Conservation (phyloP, 371 early-diverging fungal species). For the Zancudomyces culisetae region DNA sequence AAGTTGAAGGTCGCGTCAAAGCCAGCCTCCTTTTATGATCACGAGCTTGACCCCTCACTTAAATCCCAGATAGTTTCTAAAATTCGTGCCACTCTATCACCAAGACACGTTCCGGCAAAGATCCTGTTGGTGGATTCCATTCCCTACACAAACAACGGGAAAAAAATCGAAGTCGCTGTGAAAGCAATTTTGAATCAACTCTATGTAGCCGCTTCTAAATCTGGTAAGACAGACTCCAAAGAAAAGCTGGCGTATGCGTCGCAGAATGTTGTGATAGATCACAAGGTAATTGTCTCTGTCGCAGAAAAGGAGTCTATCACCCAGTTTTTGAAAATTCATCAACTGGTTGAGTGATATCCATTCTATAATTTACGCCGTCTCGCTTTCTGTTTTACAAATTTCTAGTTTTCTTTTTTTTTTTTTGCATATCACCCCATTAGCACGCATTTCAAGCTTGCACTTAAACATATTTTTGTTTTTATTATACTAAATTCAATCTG, state of each 20-base stretch:
- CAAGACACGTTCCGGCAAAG: slow-evolving; percentile 85
- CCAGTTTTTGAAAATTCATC: background rate
- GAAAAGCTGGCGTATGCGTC: background rate
- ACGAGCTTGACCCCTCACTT: background rate
- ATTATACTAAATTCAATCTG: too few species aligned
- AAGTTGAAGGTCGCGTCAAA: slow-evolving; percentile 22
- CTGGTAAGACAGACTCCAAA: background rate
- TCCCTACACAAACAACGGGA: slow-evolving; percentile 91
- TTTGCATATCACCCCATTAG: too few species aligned
- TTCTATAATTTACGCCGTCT: too few species aligned
- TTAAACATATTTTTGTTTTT: too few species aligned
- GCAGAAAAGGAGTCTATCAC: background rate
- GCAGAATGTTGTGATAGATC: background rate
- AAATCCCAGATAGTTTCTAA: slow-evolving; percentile 31
- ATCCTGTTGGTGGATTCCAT: slow-evolving; percentile 64
- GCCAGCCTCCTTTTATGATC: background rate
- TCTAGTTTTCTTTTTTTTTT: too few species aligned
- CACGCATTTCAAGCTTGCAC: too few species aligned
- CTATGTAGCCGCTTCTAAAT: slow-evolving; percentile 7
- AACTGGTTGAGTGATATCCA: background rate
- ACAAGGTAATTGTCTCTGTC: background rate
- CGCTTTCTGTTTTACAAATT: too few species aligned
- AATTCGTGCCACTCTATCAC: slow-evolving; percentile 70
- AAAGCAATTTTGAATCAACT: slow-evolving; percentile 59
- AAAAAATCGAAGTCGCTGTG: slow-evolving; percentile 93